Base-by-base conservation (phyloP, 2,329 filamentous ascomycete species). In the Fusarium nygamai region DNA sequence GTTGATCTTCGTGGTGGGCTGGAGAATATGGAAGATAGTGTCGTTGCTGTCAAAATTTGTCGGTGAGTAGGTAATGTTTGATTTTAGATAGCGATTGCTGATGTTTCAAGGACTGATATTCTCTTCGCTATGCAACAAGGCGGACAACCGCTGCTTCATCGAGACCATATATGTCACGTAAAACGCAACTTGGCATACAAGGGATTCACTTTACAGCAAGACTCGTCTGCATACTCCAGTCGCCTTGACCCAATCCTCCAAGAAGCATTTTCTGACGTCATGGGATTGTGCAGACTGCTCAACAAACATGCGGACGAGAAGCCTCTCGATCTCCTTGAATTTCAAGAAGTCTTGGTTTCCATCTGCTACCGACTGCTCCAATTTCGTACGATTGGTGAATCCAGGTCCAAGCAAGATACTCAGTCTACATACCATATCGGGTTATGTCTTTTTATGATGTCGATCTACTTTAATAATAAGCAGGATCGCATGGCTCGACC, bases 221-320 rank as follows among this genome's bases (percentile, higher is more conserved):
- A 19, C 6, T 27, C 13, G 1, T 9, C 17, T 22, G 5, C 3
- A 2, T 3, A n/a, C 14, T 7, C 7, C 6, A 1, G 0, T 0
- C n/a, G 9, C 4, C 20, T 62, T 3, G 10, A 22, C 2, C 1
- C 11, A 14, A 4, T 1, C 1, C 8, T 69, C 0, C 9, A n/a
- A 33, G 13, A 44, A n/a, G n/a, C 27, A 4, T 63, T 64, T 0
- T 31, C 13, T 0, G 64, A 69, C n/a, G 2, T 34, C 0, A 20
- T 56, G 17, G 48, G 38, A 1, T 14, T 69, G 12, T 69, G 66
- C 27, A 50, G 10, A 4, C 27, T 69, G 1, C 39, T 69, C 20
- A 63, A 69, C 36, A 29, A 64, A 4, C 48, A 69, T 17, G 22
- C 29, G 5, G 31, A 64, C 6, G 17, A 41, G 12, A 63, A 56